A percentile compares a stretch with the other conserved stretches of the same genome.
Evolutionary conservation across 2,329 filamentous ascomycete species (phyloP).

Genomic region (Cephalotrichum gorgonifer): DNA sequence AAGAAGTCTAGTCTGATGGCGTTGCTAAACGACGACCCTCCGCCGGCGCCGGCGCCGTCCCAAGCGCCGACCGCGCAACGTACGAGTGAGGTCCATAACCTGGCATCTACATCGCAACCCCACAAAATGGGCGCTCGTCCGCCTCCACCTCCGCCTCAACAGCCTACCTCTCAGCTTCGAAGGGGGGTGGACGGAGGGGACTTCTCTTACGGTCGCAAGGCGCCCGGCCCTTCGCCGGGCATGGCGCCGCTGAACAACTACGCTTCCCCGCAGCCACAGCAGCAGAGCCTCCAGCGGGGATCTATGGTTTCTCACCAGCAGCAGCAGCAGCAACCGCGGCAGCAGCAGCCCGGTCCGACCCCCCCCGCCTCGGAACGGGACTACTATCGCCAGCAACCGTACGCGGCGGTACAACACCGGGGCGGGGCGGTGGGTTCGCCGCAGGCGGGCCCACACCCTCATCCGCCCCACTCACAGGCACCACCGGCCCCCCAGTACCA

Average conservation of each 20-base stretch:
- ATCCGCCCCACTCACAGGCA: constrained; percentile 24
- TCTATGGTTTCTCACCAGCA: no score
- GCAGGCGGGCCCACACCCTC: constrained; percentile 35
- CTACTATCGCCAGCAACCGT: constrained; percentile 33
- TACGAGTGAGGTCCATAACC: neutral
- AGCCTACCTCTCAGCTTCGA: constrained; percentile 31
- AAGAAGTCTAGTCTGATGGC: constrained; percentile 56
- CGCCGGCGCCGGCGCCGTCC: constrained; percentile 29
- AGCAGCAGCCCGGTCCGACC: constrained; percentile 23
- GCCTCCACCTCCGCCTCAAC: constrained; percentile 22
- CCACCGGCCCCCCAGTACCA: constrained; percentile 27
- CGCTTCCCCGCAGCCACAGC: constrained; percentile 38
- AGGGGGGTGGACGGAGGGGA: constrained; percentile 31
- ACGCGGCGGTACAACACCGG: constrained; percentile 19
- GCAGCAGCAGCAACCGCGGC: no score
- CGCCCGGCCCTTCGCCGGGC: constrained; percentile 22
- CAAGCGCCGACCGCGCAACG: constrained; percentile 24
- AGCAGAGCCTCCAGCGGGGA: constrained; percentile 32
- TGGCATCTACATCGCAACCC: constrained; percentile 36
- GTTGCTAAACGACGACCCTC: constrained; percentile 49
- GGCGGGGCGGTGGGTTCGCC: constrained; percentile 31
- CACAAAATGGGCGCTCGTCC: constrained; percentile 30
- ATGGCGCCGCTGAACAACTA: constrained; percentile 47
- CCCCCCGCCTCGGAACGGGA: constrained; percentile 29
- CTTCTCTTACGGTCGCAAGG: constrained; percentile 33